Base-by-base conservation (phyloP, 169 alveolate genomes). In the Plasmodium cynomolgi region DNA sequence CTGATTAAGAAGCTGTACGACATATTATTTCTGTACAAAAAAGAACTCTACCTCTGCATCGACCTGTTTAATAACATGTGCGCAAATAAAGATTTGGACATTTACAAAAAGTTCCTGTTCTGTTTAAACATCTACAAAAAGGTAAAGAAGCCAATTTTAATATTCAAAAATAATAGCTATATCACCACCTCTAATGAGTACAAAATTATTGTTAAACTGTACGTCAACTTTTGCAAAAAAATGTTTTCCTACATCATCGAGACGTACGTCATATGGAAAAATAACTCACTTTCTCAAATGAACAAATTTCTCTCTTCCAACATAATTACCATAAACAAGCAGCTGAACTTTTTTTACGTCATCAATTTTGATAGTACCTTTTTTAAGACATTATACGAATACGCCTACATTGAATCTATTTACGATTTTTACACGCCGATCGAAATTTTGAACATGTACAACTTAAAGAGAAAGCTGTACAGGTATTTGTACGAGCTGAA, bases 101-200 rank as follows among this genome's bases (percentile, higher is more conserved):
- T 90, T 26, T 90, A 90, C 44, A 90, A 90, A 62, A 90, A 50
- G 74, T 47, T 90, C 13, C 47, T 90, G 4, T 90, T 90, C 50
- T 79, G 91, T 11, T 81, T 90, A 29, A 90, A 90, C 56, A 80
- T 90, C 31, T 90, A 90, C 82, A 90, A 90, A 90, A 90, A 90
- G 83, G 58, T 90, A 39, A 90, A 90, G 74, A 79, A 39, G 39
- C 94, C 94, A 62, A 90, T 90, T 39, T 41, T 90, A 80, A 90
- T 90, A 80, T 90, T 90, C 73, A 90, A 90, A 81, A 74, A 58
- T 29, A 90, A 90, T 90, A 90, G 23, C 23, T 90, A 90, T 33
- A 90, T 90, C n/a, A 90, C 94, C 29, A 50, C 88, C 39, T 90
- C 94, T 44, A 90, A 90, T 68, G 94, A 90, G 33, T 90, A 90